These are phyloP conservation scores for Xylariaceae sp. DNA, from an alignment of 2,329 filamentous ascomycete genomes.

Conservation along the genomic window DNA sequence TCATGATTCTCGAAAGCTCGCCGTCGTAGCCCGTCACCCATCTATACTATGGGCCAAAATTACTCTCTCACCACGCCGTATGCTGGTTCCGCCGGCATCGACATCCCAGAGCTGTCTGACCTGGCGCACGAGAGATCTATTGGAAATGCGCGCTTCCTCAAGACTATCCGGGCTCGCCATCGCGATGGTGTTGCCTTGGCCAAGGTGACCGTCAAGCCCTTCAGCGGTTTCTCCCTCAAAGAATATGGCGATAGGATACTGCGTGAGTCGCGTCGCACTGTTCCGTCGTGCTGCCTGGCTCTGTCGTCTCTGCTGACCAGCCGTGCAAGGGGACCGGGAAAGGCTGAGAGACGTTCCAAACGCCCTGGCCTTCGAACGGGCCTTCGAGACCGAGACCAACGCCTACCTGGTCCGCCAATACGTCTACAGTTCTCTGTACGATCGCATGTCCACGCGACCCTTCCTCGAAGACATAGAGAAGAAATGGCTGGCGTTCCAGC, in stretches of 20 bases:
- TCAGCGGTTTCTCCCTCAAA: slow-evolving; percentile 70
- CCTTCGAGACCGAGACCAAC: slow-evolving; percentile 84
- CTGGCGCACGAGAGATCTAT: slow-evolving; percentile 87
- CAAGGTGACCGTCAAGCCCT: slow-evolving; percentile 92
- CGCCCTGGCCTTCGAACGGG: slow-evolving; percentile 79
- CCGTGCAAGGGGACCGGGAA: slow-evolving; percentile 62
- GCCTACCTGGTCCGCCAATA: slow-evolving; percentile 93
- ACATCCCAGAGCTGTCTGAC: slow-evolving; percentile 85
- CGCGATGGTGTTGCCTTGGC: slow-evolving; percentile 87
- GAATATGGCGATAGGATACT: slow-evolving; percentile 71
- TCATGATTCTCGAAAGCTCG: too few species aligned
- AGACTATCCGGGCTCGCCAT: slow-evolving; percentile 84
- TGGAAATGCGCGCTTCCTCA: slow-evolving; percentile 90
- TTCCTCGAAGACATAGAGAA: slow-evolving; percentile 98
- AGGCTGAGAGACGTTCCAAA: slow-evolving; percentile 79
- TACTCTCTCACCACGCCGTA: slow-evolving; percentile 91
- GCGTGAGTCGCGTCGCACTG: slow-evolving; percentile 40
- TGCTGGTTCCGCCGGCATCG: slow-evolving; percentile 85
- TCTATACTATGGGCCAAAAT: slow-evolving; percentile 75
- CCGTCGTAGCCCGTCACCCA: too few species aligned
- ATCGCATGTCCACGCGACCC: slow-evolving; percentile 89
- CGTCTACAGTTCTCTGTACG: slow-evolving; percentile 93
- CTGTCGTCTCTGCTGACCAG: slow-evolving; percentile 4
- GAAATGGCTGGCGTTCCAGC: slow-evolving; percentile 95
- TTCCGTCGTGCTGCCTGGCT: not conserved